These are phyloP conservation scores for Cryptomeria japonica DNA, from an alignment of 75 land plant species.

Conservation along the genomic window DNA sequence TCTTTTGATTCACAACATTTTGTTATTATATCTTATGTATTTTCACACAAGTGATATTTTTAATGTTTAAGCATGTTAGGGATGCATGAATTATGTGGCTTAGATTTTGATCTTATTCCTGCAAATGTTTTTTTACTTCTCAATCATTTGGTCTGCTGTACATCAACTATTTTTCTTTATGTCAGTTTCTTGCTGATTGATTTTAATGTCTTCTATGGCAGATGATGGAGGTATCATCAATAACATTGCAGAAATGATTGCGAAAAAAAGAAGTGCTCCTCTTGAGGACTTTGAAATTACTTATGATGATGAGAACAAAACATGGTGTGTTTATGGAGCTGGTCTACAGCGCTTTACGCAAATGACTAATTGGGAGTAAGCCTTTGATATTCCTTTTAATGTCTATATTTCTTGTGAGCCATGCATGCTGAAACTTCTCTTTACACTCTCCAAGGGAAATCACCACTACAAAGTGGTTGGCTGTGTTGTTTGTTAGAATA, in stretches of 20 bases:
- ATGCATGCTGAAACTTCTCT: neutral
- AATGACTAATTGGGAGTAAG: slow-evolving; percentile 99
- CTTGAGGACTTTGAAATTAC: slow-evolving; percentile 72
- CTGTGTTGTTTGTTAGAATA: neutral
- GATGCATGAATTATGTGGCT: neutral
- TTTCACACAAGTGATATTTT: neutral
- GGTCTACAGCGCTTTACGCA: slow-evolving; percentile 93
- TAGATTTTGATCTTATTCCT: neutral
- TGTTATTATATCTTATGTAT: neutral
- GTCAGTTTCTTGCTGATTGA: neutral
- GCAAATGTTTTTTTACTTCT: neutral
- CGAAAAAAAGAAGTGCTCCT: slow-evolving; percentile 62
- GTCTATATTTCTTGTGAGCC: neutral
- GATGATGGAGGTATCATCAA: slow-evolving; percentile 31
- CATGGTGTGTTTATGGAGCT: slow-evolving; percentile 82
- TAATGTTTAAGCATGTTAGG: neutral
- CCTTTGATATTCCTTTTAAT: slow-evolving; percentile 8
- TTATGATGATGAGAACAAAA: slow-evolving; percentile 42
- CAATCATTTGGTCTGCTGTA: neutral
- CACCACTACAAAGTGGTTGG: neutral
- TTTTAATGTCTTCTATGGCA: neutral
- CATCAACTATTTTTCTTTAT: neutral
- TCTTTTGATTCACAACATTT: neutral
- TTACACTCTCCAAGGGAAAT: neutral
- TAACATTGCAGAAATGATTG: slow-evolving; percentile 72